phyloP scores from a whole-genome alignment of 2,329 filamentous ascomycete genomes.

The Cladophialophora psammophila region DNA sequence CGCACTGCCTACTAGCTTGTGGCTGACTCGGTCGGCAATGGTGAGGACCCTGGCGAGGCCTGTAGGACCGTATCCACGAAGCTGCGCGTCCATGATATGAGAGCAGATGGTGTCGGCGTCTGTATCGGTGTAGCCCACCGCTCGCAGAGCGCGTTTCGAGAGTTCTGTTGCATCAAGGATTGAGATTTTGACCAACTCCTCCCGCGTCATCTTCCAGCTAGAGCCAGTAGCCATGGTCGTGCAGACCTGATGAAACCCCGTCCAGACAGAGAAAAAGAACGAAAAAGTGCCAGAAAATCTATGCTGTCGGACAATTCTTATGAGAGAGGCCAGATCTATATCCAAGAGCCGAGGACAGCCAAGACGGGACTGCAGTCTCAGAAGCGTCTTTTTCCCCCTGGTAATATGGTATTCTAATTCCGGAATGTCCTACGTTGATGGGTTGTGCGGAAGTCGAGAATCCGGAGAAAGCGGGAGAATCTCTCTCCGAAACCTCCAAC shows the following conservation, averaged over 20 bases:
- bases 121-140: neutral
- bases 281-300: neutral
- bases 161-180: neutral
- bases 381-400: neutral
- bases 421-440: neutral
- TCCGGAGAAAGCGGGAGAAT: neutral
- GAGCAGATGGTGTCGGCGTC: neutral
- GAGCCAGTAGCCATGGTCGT: constrained; percentile 1
- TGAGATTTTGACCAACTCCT: constrained; percentile 14
- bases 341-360: neutral
- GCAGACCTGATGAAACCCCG: neutral
- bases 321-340: too few relatives aligned
- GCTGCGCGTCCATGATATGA: constrained; percentile 18
- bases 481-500: neutral
- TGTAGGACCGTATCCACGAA: constrained; percentile 11
- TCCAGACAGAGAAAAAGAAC: neutral
- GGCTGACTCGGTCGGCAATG: constrained; percentile 13
- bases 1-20: neutral
- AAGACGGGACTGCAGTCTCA: neutral
- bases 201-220: constrained; percentile 13
- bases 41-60: constrained; percentile 19
- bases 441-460: neutral
- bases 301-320: too few relatives aligned
- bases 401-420: neutral
- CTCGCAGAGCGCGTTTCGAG: neutral